Evolutionary conservation across 2,329 filamentous ascomycete species (phyloP).

Genomic region (Byssochlamys sp.): DNA sequence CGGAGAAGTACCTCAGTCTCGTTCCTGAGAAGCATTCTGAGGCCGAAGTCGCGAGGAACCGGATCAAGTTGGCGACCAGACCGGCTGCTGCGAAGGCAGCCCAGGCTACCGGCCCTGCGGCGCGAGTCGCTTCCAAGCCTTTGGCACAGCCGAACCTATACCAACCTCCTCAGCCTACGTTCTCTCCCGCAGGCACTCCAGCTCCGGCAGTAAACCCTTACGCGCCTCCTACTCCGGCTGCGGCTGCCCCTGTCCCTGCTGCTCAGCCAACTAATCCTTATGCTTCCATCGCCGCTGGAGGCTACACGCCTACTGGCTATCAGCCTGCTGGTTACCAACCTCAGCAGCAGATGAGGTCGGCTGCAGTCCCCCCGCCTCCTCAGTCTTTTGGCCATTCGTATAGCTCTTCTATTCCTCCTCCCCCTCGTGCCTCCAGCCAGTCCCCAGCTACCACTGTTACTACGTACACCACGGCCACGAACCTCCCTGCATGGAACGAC

Average conservation of each 20-base stretch:
- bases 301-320: slow-evolving; percentile 42
- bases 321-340: slow-evolving; percentile 53
- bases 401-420: slow-evolving; percentile 44
- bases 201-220: slow-evolving; percentile 33
- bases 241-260: slow-evolving; percentile 30
- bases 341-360: slow-evolving; percentile 36
- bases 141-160: slow-evolving; percentile 28
- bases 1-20: slow-evolving; percentile 83
- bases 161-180: slow-evolving; percentile 24
- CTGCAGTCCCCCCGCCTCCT: slow-evolving; percentile 19
- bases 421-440: slow-evolving; percentile 58
- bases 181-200: slow-evolving; percentile 14
- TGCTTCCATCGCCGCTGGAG: slow-evolving; percentile 24
- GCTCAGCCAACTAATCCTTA: slow-evolving; percentile 40
- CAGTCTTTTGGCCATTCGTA: slow-evolving; percentile 38
- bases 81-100: slow-evolving; percentile 42
- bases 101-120: slow-evolving; percentile 32
- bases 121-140: slow-evolving; percentile 37
- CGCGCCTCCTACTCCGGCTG: slow-evolving; percentile 20
- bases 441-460: slow-evolving; percentile 57
- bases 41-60: slow-evolving; percentile 74
- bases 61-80: slow-evolving; percentile 74
- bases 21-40: slow-evolving; percentile 74
- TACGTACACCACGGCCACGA: slow-evolving; percentile 53
- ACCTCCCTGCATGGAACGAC: slow-evolving; percentile 85